Evolutionary conservation across 1,139 yeast species (phyloP).

Genomic region (Sugiyamaella pinicola): DNA sequence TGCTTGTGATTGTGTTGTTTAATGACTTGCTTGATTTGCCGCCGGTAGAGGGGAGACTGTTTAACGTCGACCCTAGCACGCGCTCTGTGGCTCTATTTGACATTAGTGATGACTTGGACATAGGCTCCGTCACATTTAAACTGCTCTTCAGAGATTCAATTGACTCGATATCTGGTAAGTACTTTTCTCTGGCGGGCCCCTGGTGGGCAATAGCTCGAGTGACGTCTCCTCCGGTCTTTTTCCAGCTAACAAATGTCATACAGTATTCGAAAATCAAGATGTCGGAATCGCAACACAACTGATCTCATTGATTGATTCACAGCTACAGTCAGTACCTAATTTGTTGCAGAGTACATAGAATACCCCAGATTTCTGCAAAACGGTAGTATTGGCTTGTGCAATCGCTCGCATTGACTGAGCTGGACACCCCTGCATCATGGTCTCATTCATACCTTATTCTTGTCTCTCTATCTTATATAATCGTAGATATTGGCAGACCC

Average conservation of each 20-base stretch:
- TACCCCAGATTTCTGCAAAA: neutral
- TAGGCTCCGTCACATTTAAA: constrained; percentile 8
- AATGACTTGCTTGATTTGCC: constrained; percentile 12
- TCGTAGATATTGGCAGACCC: too few relatives aligned
- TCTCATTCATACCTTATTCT: too few relatives aligned
- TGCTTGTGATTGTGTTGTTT: constrained; percentile 10
- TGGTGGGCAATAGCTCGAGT: neutral
- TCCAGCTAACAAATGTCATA: neutral
- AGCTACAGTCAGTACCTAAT: constrained; percentile 11
- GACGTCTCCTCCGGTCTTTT: neutral
- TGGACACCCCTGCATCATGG: too few relatives aligned
- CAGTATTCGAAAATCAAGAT: constrained; percentile 18
- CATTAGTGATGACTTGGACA: neutral
- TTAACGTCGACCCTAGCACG: constrained; percentile 30
- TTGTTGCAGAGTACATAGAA: neutral
- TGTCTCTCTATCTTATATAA: too few relatives aligned
- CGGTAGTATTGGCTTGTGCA: too few relatives aligned
- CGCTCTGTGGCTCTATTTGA: constrained; percentile 27
- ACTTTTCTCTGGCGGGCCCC: too few relatives aligned
- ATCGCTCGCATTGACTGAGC: neutral
- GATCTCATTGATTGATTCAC: constrained; percentile 5
- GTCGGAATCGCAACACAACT: neutral
- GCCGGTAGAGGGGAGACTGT: constrained; percentile 29
- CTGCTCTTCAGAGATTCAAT: constrained; percentile 7
- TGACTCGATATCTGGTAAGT: constrained; percentile 19